These are phyloP conservation scores for Fusarium xyrophilum DNA, from an alignment of 2,329 filamentous ascomycete species.

Conservation along the genomic window DNA sequence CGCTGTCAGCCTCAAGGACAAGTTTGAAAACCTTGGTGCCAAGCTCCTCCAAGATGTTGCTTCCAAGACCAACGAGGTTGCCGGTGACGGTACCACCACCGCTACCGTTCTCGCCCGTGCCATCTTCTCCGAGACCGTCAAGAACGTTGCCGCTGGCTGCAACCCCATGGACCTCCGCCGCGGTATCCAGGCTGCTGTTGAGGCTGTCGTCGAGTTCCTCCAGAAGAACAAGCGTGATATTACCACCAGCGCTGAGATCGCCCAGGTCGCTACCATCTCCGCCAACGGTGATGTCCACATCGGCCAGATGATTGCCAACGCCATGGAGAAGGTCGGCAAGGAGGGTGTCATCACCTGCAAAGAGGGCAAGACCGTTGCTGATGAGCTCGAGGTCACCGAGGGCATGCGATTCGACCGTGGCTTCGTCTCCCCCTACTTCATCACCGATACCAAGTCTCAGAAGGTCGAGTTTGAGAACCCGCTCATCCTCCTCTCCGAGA, in stretches of 20 bases:
- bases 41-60: conserved; percentile 97
- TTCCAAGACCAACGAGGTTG: conserved; percentile 98
- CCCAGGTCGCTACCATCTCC: conserved; percentile 97
- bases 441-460: conserved; percentile 97
- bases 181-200: conserved; percentile 95
- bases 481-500: conserved; percentile 96
- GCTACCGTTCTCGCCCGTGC: conserved; percentile 95
- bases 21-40: conserved; percentile 99
- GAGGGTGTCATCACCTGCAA: conserved; percentile 99
- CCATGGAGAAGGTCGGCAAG: conserved; percentile 99
- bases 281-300: conserved; percentile 97
- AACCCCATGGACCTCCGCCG: conserved; percentile 99
- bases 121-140: conserved; percentile 99
- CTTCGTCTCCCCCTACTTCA: conserved; percentile 99
- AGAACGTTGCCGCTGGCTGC: conserved; percentile 99
- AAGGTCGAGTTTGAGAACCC: conserved; percentile 99
- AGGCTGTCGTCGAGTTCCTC: conserved; percentile 91
- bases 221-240: conserved; percentile 97
- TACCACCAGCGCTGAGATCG: conserved; percentile 95
- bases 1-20: conserved; percentile 93
- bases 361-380: conserved; percentile 98
- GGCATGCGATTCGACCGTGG: conserved; percentile 99
- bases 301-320: conserved; percentile 92
- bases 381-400: conserved; percentile 98
- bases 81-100: conserved; percentile 97